Evolutionary conservation across 805 yeast genomes (phyloP).

Genomic region (Komagataella ulmi): DNA sequence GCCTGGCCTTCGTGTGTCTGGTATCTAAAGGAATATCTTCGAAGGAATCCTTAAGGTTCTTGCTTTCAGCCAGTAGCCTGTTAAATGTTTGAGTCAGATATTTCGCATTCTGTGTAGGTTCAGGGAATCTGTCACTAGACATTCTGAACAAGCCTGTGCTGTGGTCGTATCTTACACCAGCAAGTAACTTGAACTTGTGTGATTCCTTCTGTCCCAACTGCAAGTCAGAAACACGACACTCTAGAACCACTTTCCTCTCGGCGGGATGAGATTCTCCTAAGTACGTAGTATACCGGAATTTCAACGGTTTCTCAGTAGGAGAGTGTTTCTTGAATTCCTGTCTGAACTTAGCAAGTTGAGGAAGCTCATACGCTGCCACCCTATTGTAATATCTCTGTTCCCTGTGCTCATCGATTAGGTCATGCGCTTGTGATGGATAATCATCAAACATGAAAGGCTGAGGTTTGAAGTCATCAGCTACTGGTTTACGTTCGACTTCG

Average conservation of each 20-base stretch:
- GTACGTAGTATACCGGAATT: conserved; percentile 60
- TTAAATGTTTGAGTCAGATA: conserved; percentile 52
- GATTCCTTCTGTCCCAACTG: conserved; percentile 34
- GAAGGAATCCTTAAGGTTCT: conserved; percentile 48
- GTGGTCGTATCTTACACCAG: conserved; percentile 67
- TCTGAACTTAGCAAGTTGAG: conserved; percentile 65
- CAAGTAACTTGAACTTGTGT: conserved; percentile 68
- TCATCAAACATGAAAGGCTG: conserved; percentile 47
- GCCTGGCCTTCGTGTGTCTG: conserved; percentile 45
- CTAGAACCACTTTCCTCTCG: conserved; percentile 54
- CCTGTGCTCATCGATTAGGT: conserved; percentile 57
- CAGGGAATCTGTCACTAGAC: conserved; percentile 50
- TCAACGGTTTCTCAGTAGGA: conserved; percentile 34
- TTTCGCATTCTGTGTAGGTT: conserved; percentile 80
- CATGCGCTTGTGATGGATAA: conserved; percentile 58
- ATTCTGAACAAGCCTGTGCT: conserved; percentile 46
- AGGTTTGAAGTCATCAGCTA: conserved; percentile 23
- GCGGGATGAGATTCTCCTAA: conserved; percentile 62
- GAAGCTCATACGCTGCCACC: conserved; percentile 86
- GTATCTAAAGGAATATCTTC: conserved; percentile 73
- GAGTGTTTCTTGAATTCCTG: conserved; percentile 46
- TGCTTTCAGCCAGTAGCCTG: conserved; percentile 50
- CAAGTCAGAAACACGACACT: conserved; percentile 39
- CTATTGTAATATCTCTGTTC: conserved; percentile 66
- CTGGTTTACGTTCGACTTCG: conserved; percentile 18